Evolutionary conservation across 2,329 filamentous ascomycete genomes (phyloP).

Genomic region (Fusarium buxicola): DNA sequence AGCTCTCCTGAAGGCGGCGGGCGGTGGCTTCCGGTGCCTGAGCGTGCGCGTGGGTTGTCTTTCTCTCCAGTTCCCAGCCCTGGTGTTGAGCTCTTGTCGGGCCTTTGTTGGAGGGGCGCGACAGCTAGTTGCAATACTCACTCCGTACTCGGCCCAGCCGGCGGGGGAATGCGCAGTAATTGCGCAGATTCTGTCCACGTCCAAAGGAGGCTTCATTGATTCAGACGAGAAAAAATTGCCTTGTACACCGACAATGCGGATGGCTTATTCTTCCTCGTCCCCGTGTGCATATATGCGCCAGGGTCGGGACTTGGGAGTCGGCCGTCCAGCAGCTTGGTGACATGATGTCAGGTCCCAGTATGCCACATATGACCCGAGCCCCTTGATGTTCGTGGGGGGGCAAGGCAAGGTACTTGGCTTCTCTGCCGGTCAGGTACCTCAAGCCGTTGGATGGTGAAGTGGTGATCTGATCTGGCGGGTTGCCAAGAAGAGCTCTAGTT

Average conservation of each 20-base stretch:
- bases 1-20: conserved; percentile 11
- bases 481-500: conserved; percentile 5
- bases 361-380: conserved; percentile 39
- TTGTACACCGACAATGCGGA: conserved; percentile 33
- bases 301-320: conserved; percentile 22
- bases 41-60: conserved; percentile 21
- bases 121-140: not conserved
- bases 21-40: conserved; percentile 21
- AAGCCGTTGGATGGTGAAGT: conserved; percentile 10
- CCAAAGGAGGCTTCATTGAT: not conserved
- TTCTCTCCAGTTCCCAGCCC: conserved; percentile 27
- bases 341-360: conserved; percentile 45
- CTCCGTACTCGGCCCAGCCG: conserved; percentile 16
- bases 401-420: conserved; percentile 26
- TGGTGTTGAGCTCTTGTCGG: conserved; percentile 38
- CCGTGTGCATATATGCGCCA: conserved; percentile 18
- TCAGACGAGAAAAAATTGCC: not conserved
- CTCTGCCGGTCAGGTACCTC: conserved; percentile 27
- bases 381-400: conserved; percentile 36
- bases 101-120: conserved; percentile 35
- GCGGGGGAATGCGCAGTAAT: not conserved
- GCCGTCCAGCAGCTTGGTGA: conserved; percentile 40
- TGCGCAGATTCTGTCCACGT: not conserved
- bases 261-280: conserved; percentile 11
- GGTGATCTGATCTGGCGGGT: conserved; percentile 11